A percentile compares a stretch with the other conserved stretches of the same genome.
phyloP scores from a whole-genome alignment of 495 filamentous ascomycete genomes.

The Acidiella bohemica region DNA sequence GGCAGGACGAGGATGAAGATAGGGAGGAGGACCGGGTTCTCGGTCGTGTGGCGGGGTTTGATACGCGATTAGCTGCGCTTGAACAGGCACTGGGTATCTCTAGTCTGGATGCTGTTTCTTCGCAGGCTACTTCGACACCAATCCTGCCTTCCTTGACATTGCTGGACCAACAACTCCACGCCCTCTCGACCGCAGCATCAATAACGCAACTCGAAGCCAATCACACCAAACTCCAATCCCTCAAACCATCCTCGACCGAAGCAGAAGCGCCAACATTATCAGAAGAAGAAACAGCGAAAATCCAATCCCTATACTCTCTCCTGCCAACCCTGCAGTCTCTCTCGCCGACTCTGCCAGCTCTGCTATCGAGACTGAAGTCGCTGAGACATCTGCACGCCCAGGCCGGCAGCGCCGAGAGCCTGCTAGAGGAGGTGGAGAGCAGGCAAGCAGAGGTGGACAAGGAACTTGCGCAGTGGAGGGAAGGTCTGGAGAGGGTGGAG shows the following conservation, averaged over 20 bases:
- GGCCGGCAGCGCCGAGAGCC: constrained; percentile 73
- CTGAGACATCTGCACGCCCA: constrained; percentile 74
- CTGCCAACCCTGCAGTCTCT: constrained; percentile 81
- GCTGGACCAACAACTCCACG: constrained; percentile 58
- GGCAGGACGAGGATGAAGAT: background rate
- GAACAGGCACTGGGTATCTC: constrained; percentile 73
- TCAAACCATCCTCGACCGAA: constrained; percentile 25
- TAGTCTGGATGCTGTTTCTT: constrained; percentile 49
- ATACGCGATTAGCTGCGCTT: constrained; percentile 59
- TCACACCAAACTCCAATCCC: constrained; percentile 59
- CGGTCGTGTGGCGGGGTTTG: constrained; percentile 83
- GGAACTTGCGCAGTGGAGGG: constrained; percentile 78
- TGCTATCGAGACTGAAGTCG: constrained; percentile 74
- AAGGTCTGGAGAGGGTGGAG: constrained; percentile 69
- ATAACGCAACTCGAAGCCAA: constrained; percentile 54
- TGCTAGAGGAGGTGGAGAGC: constrained; percentile 59
- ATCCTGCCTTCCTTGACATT: constrained; percentile 68
- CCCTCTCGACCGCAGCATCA: constrained; percentile 48
- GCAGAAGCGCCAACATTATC: background rate
- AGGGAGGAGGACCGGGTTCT: constrained; percentile 13
- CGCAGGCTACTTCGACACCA: constrained; percentile 41
- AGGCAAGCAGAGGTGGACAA: constrained; percentile 67
- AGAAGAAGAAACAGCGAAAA: constrained; percentile 6
- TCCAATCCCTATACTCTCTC: constrained; percentile 56
- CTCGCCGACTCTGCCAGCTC: constrained; percentile 66